Percentiles rank a stretch among this genome's conserved stretches.
Conservation (phyloP, 1,284 basidiomycete species). For the Ustilago esculenta region DNA sequence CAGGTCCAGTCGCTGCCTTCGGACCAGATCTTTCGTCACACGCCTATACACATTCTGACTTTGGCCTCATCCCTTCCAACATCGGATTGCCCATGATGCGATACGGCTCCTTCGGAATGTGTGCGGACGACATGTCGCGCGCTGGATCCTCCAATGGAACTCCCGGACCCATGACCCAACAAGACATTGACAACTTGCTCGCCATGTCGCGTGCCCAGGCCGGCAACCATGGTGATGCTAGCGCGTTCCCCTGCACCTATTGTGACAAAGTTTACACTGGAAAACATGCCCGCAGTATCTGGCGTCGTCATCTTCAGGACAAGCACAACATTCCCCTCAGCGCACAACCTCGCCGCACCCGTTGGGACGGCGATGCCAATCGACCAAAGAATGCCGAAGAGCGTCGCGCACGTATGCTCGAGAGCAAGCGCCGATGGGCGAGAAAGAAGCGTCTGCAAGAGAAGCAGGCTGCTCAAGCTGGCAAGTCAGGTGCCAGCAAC, state of each 20-base stretch:
- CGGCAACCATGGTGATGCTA: slow-evolving; percentile 43
- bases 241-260: slow-evolving; percentile 68
- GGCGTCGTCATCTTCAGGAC: slow-evolving; percentile 72
- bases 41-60: slow-evolving; percentile 22
- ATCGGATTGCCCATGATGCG: slow-evolving; percentile 35
- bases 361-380: slow-evolving; percentile 72
- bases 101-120: slow-evolving; percentile 32
- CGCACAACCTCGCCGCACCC: slow-evolving; percentile 70
- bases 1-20: slow-evolving; percentile 10
- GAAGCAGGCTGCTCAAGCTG: slow-evolving; percentile 46
- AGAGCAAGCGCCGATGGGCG: slow-evolving; percentile 71
- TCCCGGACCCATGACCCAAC: slow-evolving; percentile 36
- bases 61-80: slow-evolving; percentile 20
- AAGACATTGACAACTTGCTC: slow-evolving; percentile 56
- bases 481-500: slow-evolving; percentile 21
- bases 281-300: slow-evolving; percentile 72
- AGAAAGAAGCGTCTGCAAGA: slow-evolving; percentile 68
- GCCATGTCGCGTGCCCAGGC: slow-evolving; percentile 58
- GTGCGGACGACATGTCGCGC: slow-evolving; percentile 28
- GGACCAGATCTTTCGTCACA: slow-evolving; percentile 20
- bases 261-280: slow-evolving; percentile 71
- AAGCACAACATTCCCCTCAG: slow-evolving; percentile 72
- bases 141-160: slow-evolving; percentile 30
- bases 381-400: slow-evolving; percentile 70
- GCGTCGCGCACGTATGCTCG: slow-evolving; percentile 70